phyloP scores from a whole-genome alignment of 1,139 yeast genomes.

The Hansenula sp. region DNA sequence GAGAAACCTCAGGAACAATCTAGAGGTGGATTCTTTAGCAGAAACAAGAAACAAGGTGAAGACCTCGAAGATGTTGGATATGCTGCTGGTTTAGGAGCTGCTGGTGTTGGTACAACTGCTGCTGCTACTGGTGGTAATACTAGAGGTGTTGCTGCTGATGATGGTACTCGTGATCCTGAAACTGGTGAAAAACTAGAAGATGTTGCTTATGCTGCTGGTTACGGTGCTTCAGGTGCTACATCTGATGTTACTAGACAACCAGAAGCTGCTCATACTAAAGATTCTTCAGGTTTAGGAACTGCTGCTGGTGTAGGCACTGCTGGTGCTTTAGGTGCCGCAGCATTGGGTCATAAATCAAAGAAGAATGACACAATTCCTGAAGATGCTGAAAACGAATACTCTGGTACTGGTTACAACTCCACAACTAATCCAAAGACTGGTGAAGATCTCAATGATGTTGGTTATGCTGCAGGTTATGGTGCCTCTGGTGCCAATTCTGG shows the following conservation, averaged over 20 bases:
- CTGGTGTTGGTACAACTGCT: background rate
- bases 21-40: conserved; percentile 14
- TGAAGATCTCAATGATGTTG: conserved; percentile 5
- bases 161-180: background rate
- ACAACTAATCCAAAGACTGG: conserved; percentile 7
- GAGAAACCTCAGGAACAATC: conserved; percentile 11
- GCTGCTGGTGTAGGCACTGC: conserved; percentile 1
- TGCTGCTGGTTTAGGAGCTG: conserved; percentile 10
- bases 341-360: background rate
- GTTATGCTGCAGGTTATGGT: conserved; percentile 9
- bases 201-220: conserved; percentile 3
- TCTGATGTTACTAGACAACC: background rate
- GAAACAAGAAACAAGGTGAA: conserved; percentile 10
- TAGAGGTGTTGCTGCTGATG: background rate
- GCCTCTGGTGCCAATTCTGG: conserved; percentile 8
- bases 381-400: background rate
- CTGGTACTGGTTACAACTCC: background rate
- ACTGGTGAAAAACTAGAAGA: background rate
- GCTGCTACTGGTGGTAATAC: background rate
- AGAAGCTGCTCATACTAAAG: background rate
- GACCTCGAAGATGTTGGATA: conserved; percentile 14
- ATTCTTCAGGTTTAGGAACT: background rate
- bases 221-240: conserved; percentile 5
- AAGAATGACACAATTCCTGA: background rate
- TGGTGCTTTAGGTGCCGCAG: conserved; percentile 1